phyloP scores from a whole-genome alignment of 352 stramenopile genomes.

The Globisporangium cylindrosporum region DNA sequence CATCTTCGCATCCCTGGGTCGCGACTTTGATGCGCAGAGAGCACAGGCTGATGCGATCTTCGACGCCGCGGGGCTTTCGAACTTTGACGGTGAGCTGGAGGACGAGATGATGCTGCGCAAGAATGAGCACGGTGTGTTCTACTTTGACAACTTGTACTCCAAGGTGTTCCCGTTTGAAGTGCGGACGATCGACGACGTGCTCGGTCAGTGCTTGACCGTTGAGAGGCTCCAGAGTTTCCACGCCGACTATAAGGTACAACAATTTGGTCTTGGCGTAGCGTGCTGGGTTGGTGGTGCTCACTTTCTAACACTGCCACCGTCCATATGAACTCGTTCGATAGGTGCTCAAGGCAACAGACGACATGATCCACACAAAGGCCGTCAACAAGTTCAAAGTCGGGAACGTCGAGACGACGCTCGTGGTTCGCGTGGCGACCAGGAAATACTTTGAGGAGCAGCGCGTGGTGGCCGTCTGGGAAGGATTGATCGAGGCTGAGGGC shows the following conservation, averaged over 20 bases:
- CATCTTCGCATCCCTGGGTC: constrained; percentile 28
- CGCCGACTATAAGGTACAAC: not conserved
- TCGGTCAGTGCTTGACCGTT: constrained; percentile 27
- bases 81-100: constrained; percentile 23
- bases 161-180: constrained; percentile 33
- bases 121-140: constrained; percentile 12
- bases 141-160: constrained; percentile 32
- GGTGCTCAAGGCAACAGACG: not conserved
- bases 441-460: constrained; percentile 27
- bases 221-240: constrained; percentile 12
- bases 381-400: constrained; percentile 24
- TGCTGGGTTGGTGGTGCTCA: not conserved
- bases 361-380: constrained; percentile 22
- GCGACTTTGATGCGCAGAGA: constrained; percentile 26
- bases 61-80: constrained; percentile 18
- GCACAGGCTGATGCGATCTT: constrained; percentile 25
- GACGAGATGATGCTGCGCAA: not conserved
- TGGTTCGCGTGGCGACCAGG: constrained; percentile 22
- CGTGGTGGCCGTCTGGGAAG: constrained; percentile 29
- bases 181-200: constrained; percentile 23
- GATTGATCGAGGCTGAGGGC: constrained; percentile 29
- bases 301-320: too few relatives aligned
- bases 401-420: constrained; percentile 23
- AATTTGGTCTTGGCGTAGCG: too few relatives aligned
- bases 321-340: not conserved